Conservation (phyloP, 495 filamentous ascomycete species). For the Aspergillus affinis region DNA sequence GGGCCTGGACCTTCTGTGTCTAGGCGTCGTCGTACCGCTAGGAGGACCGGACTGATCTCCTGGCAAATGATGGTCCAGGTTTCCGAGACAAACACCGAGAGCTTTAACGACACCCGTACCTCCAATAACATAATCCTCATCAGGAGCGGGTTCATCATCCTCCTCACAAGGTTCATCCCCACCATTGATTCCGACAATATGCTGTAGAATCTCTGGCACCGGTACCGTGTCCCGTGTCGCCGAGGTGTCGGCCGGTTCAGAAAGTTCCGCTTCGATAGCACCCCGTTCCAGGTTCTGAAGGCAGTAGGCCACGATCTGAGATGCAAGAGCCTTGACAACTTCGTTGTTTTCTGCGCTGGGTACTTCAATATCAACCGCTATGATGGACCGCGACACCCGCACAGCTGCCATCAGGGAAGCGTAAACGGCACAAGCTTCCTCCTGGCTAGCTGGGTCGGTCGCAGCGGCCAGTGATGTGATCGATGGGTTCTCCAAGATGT, state of each 20-base stretch:
- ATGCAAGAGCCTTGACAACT: constrained; percentile 87
- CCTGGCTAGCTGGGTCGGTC: constrained; percentile 68
- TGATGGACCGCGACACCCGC: constrained; percentile 75
- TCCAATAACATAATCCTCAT: constrained; percentile 93
- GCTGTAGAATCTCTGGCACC: constrained; percentile 65
- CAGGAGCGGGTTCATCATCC: constrained; percentile 71
- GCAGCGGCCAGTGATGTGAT: constrained; percentile 67
- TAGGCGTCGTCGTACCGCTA: constrained; percentile 57
- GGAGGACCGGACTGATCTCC: constrained; percentile 41
- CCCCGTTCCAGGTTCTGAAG: constrained; percentile 82
- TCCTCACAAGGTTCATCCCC: constrained; percentile 54
- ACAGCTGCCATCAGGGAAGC: constrained; percentile 89
- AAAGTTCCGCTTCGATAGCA: constrained; percentile 47
- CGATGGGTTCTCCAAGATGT: constrained; percentile 78
- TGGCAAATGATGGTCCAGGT: constrained; percentile 48
- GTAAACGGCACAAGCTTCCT: constrained; percentile 92
- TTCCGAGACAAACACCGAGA: constrained; percentile 83
- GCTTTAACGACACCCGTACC: constrained; percentile 95
- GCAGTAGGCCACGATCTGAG: constrained; percentile 90
- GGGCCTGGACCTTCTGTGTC: constrained; percentile 41
- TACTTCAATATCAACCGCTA: constrained; percentile 90
- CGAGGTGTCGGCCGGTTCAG: constrained; percentile 32
- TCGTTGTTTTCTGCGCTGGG: constrained; percentile 76
- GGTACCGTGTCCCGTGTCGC: constrained; percentile 40
- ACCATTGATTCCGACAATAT: constrained; percentile 60